A percentile compares a stretch with the other conserved stretches of the same genome.
Conservation (phyloP, 352 stramenopile species). For the Phytophthora capsici region DNA sequence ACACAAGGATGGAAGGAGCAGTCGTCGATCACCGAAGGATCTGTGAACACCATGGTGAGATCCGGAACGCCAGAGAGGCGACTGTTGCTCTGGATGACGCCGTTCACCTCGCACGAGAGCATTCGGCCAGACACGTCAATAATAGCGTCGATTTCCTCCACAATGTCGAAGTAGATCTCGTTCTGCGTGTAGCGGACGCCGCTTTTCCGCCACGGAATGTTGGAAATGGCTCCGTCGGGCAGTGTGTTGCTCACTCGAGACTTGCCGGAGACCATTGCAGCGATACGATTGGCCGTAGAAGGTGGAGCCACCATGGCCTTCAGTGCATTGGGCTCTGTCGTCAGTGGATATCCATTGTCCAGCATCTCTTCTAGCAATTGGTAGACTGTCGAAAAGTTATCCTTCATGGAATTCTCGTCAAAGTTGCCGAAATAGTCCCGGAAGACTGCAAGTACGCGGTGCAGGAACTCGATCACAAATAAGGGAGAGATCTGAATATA, state of each 20-base stretch:
- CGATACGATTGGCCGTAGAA: conserved; percentile 92
- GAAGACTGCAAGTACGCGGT: conserved; percentile 96
- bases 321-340: conserved; percentile 97
- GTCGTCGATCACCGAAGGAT: conserved; percentile 97
- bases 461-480: conserved; percentile 97
- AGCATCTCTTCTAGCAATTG: conserved; percentile 97
- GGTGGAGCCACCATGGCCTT: conserved; percentile 97
- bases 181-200: conserved; percentile 97
- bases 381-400: conserved; percentile 98
- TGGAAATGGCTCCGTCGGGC: conserved; percentile 92
- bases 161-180: conserved; percentile 99
- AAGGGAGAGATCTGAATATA: conserved; percentile 70
- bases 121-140: conserved; percentile 91
- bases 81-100: conserved; percentile 95
- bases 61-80: conserved; percentile 97
- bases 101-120: conserved; percentile 95
- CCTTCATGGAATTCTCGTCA: conserved; percentile 97
- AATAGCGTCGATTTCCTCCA: conserved; percentile 98
- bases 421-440: conserved; percentile 97
- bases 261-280: conserved; percentile 89
- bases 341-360: conserved; percentile 97
- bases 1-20: conserved; percentile 99
- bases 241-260: conserved; percentile 92
- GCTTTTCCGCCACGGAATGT: conserved; percentile 97
- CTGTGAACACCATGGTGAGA: conserved; percentile 96